Percentiles rank a stretch among this genome's conserved stretches.
These are phyloP conservation scores for Hemisphaericaspora xylanilytica DNA, from an alignment of 1,139 yeast species.

Conservation along the genomic window DNA sequence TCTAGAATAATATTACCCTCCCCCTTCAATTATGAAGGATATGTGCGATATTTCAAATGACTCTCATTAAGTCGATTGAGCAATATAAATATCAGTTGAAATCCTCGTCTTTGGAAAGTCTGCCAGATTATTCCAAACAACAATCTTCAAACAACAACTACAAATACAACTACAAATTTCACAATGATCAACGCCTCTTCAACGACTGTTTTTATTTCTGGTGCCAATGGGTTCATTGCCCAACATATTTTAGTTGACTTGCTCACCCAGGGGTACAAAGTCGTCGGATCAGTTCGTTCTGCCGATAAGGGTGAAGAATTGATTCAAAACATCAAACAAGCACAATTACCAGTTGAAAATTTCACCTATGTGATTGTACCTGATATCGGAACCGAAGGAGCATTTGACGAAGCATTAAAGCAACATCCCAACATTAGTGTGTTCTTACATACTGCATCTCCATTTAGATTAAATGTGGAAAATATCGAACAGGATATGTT, in stretches of 20 bases:
- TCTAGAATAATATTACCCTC: too few species aligned
- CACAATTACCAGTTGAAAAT: too few species aligned
- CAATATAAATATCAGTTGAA: too few species aligned
- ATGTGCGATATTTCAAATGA: too few species aligned
- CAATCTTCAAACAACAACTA: too few species aligned
- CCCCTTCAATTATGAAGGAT: too few species aligned
- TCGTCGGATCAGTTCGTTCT: constrained; percentile 38
- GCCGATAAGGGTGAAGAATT: constrained; percentile 30
- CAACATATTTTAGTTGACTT: constrained; percentile 26
- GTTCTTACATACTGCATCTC: constrained; percentile 36
- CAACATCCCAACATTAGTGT: constrained; percentile 28
- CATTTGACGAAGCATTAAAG: constrained; percentile 32
- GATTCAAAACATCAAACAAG: constrained; percentile 12
- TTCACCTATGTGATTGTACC: constrained; percentile 31
- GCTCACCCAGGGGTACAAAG: constrained; percentile 27
- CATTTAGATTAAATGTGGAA: constrained; percentile 26
- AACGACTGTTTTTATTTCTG: constrained; percentile 32
- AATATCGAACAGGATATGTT: constrained; percentile 31
- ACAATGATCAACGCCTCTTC: constrained; percentile 5
- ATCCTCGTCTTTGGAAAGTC: too few species aligned
- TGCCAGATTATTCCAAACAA: too few species aligned
- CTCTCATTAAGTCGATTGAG: too few species aligned
- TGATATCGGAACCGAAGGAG: constrained; percentile 27
- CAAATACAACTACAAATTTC: neutral
- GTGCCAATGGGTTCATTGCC: constrained; percentile 44